These are phyloP conservation scores for Penicillium occitanis DNA, from an alignment of 2,329 filamentous ascomycete species.

Conservation along the genomic window DNA sequence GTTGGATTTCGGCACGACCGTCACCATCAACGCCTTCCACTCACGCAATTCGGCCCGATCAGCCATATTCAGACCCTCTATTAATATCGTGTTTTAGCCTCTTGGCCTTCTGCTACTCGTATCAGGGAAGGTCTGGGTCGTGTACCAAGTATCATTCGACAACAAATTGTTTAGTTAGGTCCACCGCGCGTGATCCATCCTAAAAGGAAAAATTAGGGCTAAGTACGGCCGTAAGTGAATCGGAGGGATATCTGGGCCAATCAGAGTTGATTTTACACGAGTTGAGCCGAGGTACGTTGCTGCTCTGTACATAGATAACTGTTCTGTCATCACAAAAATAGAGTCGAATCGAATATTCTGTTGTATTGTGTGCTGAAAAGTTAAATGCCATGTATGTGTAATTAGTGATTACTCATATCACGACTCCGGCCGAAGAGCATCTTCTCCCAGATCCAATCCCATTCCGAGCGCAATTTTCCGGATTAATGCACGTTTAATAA, in stretches of 20 bases:
- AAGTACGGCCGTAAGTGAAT: not conserved
- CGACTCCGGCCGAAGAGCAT: not conserved
- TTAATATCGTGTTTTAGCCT: not conserved
- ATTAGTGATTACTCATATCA: not conserved
- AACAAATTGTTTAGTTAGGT: not conserved
- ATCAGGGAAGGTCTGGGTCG: not conserved
- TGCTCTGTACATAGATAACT: not conserved
- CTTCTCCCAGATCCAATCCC: constrained; percentile 37
- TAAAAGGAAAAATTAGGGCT: not conserved
- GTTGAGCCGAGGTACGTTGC: not conserved
- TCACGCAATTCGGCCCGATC: not conserved
- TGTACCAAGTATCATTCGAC: not conserved
- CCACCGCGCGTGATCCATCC: not conserved
- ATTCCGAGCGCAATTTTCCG: constrained; percentile 49
- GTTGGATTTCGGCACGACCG: not conserved
- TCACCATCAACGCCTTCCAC: not conserved
- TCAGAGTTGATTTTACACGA: not conserved
- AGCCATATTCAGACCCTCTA: not conserved
- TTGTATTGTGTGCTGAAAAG: not conserved
- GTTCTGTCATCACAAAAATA: not conserved
- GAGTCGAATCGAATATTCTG: no score
- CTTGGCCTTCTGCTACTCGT: not conserved
- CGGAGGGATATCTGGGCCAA: not conserved
- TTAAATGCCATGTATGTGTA: not conserved
- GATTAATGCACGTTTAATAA: constrained; percentile 48